A percentile compares a stretch with the other conserved stretches of the same genome.
Conservation (phyloP, 345 rosid genomes). For the Melaleuca alternifolia region DNA sequence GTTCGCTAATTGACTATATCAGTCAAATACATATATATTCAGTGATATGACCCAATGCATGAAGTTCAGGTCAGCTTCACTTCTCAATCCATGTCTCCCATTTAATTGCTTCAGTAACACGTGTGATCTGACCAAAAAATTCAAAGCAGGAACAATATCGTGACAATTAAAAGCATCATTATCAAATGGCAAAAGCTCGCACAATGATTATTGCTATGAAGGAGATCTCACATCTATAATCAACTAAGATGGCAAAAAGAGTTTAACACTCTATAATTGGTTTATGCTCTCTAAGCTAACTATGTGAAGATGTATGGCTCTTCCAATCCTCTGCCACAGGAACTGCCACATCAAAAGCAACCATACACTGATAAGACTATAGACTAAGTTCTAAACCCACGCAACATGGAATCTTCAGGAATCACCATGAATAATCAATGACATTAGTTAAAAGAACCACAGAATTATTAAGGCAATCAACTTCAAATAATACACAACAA, state of each 20-base stretch:
- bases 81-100: neutral
- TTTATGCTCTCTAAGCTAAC: neutral
- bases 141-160: neutral
- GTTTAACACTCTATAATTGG: neutral
- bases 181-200: neutral
- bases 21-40: neutral
- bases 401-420: neutral
- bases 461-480: conserved; percentile 5
- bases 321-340: neutral
- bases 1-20: too few relatives aligned
- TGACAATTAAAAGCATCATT: neutral
- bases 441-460: neutral
- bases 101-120: neutral
- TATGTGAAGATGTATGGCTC: neutral
- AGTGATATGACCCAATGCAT: neutral
- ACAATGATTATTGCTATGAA: neutral
- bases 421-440: neutral
- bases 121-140: neutral
- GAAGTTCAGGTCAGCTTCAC: neutral
- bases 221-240: neutral
- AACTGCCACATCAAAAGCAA: neutral
- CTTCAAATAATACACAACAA: neutral
- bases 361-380: neutral
- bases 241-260: neutral
- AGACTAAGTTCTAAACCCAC: neutral